phyloP scores from a whole-genome alignment of 2,329 filamentous ascomycete species.

The Cercospora sp. region DNA sequence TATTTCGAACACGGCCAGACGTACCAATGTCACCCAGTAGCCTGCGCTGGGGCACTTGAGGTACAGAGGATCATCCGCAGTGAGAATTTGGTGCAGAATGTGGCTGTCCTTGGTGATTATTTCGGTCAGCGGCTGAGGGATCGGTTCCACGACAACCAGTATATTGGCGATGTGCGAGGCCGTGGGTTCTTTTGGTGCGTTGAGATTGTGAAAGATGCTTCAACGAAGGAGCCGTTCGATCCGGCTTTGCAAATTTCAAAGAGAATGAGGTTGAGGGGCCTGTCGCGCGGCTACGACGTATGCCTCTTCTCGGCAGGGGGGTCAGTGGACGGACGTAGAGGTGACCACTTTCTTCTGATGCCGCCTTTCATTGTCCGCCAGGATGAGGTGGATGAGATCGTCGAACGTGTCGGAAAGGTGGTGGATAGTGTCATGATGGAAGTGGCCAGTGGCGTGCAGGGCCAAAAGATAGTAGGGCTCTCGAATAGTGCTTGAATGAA shows the following conservation, averaged over 20 bases:
- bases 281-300: constrained; percentile 8
- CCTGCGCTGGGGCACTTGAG: constrained; percentile 60
- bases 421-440: constrained; percentile 10
- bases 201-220: constrained; percentile 15
- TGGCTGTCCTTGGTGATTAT: constrained; percentile 51
- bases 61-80: constrained; percentile 59
- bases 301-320: constrained; percentile 7
- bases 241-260: constrained; percentile 12
- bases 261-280: constrained; percentile 12
- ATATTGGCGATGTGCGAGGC: constrained; percentile 61
- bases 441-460: constrained; percentile 1
- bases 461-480: constrained; percentile 11
- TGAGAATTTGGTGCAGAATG: constrained; percentile 58
- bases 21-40: constrained; percentile 58
- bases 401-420: constrained; percentile 8
- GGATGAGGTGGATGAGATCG: constrained; percentile 13
- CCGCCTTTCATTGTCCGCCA: constrained; percentile 10
- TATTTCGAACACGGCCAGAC: constrained; percentile 59
- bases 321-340: constrained; percentile 6
- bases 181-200: constrained; percentile 54
- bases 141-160: constrained; percentile 44
- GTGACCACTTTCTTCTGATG: constrained; percentile 13
- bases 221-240: constrained; percentile 8
- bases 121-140: constrained; percentile 46
- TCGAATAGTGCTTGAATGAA: constrained; percentile 9